Conservation (phyloP, 441 rosid genomes). For the Corymbia calophylla region DNA sequence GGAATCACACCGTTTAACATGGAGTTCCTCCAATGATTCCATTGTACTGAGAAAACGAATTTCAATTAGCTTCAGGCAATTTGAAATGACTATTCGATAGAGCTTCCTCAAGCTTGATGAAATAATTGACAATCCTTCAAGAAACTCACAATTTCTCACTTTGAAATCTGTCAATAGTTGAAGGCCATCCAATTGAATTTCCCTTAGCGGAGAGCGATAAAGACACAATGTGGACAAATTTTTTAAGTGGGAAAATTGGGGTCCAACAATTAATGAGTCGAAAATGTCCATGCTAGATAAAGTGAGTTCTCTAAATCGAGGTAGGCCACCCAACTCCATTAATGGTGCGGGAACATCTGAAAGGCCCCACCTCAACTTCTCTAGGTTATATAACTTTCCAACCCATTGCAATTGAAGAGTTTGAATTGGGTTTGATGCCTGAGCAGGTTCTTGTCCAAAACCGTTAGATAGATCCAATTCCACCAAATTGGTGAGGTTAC, state of each 20-base stretch:
- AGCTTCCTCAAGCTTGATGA: background rate
- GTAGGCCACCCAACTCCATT: background rate
- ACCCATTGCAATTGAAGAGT: background rate
- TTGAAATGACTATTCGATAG: rapidly evolving
- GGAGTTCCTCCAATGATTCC: background rate
- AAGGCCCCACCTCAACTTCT: background rate
- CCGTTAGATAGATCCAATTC: rapidly evolving
- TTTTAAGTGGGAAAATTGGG: background rate
- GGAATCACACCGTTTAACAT: rapidly evolving
- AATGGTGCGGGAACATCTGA: rapidly evolving
- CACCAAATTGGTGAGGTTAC: background rate
- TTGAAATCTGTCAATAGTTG: background rate
- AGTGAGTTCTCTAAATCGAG: background rate
- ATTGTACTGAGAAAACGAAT: background rate
- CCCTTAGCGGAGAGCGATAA: background rate
- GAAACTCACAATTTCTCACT: rapidly evolving
- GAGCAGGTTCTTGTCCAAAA: rapidly evolving
- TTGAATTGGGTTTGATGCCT: background rate
- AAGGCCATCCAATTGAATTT: background rate
- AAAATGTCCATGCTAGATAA: background rate
- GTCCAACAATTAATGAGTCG: rapidly evolving
- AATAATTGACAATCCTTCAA: rapidly evolving
- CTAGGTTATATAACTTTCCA: background rate
- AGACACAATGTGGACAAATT: background rate
- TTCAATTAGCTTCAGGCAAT: background rate